Conservation (phyloP, 441 rosid genomes). For the Arabidopsis lyrata region DNA sequence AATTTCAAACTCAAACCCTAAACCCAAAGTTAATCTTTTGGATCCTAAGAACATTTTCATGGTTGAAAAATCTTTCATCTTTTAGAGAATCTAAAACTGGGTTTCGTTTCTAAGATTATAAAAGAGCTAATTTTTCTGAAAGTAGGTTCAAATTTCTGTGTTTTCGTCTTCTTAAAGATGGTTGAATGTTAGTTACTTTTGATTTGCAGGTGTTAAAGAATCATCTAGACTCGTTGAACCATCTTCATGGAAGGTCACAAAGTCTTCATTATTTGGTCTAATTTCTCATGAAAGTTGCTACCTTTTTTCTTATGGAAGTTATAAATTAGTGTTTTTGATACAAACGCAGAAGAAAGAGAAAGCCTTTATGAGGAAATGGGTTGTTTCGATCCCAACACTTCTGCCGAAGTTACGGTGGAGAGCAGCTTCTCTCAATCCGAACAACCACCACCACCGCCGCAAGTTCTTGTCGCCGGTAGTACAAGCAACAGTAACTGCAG, state of each 20-base stretch:
- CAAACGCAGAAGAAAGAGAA: slow-evolving; percentile 34
- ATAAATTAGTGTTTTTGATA: background rate
- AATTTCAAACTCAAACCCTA: slow-evolving; percentile 21
- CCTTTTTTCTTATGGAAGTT: background rate
- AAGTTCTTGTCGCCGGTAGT: slow-evolving; percentile 40
- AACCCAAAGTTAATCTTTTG: background rate
- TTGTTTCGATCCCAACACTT: slow-evolving; percentile 55
- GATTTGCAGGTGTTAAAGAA: slow-evolving; percentile 39
- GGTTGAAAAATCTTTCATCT: background rate
- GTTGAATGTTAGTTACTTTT: slow-evolving; percentile 1
- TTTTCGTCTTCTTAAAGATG: slow-evolving; percentile 1
- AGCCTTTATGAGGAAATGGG: slow-evolving; percentile 56
- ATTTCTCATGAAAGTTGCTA: background rate
- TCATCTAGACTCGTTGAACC: slow-evolving; percentile 18
- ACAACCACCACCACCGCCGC: slow-evolving; percentile 38
- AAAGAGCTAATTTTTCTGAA: slow-evolving; percentile 9
- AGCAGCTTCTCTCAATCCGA: slow-evolving; percentile 34
- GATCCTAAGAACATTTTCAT: background rate
- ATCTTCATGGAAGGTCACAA: slow-evolving; percentile 34
- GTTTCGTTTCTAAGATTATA: slow-evolving; percentile 14
- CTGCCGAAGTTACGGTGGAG: slow-evolving; percentile 43
- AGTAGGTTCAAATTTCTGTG: background rate
- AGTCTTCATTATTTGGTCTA: background rate
- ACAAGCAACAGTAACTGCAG: slow-evolving; percentile 47
- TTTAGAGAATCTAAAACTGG: background rate